Evolutionary conservation across 164 flowering plant species (phyloP).

Genomic region (Stephania japonica): DNA sequence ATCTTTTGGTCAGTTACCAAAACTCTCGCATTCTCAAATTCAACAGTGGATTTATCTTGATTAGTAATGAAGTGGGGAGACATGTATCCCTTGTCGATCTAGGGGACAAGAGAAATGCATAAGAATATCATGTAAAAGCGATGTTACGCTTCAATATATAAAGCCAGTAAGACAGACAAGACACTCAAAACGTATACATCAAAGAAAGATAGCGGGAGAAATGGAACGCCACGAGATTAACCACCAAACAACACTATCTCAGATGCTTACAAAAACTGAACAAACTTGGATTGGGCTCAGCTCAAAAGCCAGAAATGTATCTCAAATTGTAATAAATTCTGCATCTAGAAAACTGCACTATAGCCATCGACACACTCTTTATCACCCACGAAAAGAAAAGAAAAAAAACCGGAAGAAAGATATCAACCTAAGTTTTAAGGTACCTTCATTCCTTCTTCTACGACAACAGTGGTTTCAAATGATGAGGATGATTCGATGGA

Average conservation of each 20-base stretch:
- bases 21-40: slow-evolving; percentile 77
- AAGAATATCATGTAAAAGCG: slow-evolving; percentile 6
- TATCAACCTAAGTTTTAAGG: not conserved
- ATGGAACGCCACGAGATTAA: too few species aligned
- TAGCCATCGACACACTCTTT: slow-evolving; percentile 1
- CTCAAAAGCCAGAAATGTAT: not conserved
- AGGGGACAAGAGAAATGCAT: slow-evolving; percentile 18
- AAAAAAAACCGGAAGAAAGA: not conserved
- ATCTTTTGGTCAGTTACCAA: slow-evolving; percentile 83
- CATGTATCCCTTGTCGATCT: slow-evolving; percentile 91
- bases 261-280: not conserved
- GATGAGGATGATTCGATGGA: slow-evolving; percentile 69
- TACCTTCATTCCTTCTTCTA: slow-evolving; percentile 97
- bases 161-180: not conserved
- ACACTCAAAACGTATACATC: not conserved
- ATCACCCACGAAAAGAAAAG: not conserved
- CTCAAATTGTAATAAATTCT: not conserved
- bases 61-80: slow-evolving; percentile 75
- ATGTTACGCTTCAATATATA: not conserved
- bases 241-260: not conserved
- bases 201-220: too few species aligned
- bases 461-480: slow-evolving; percentile 57
- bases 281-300: not conserved
- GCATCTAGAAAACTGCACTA: not conserved
- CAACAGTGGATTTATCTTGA: slow-evolving; percentile 57